These are phyloP conservation scores for Podospora australis DNA, from an alignment of 495 filamentous ascomycete species.

Conservation along the genomic window DNA sequence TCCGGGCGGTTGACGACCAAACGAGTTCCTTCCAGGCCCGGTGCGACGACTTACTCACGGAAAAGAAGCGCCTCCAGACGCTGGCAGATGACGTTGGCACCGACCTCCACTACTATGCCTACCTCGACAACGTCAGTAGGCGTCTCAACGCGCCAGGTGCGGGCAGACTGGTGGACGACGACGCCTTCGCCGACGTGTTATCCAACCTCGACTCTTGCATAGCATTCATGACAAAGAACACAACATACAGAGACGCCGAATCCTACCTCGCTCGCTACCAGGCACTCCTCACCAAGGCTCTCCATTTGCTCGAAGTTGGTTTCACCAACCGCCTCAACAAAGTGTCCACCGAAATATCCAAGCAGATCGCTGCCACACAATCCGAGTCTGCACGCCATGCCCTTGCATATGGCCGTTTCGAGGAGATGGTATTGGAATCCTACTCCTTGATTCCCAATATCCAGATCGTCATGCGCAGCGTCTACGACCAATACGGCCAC, in stretches of 20 bases:
- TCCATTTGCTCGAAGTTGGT: slow-evolving; percentile 47
- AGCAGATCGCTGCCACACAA: slow-evolving; percentile 39
- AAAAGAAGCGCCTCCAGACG: slow-evolving; percentile 67
- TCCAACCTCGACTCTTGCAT: slow-evolving; percentile 80
- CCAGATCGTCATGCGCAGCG: slow-evolving; percentile 42
- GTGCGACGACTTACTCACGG: slow-evolving; percentile 75
- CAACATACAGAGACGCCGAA: slow-evolving; percentile 76
- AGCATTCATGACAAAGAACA: slow-evolving; percentile 80
- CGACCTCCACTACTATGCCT: slow-evolving; percentile 85
- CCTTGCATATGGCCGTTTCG: slow-evolving; percentile 45
- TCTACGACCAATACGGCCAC: slow-evolving; percentile 56
- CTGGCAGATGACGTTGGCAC: slow-evolving; percentile 76
- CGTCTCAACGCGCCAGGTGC: slow-evolving; percentile 88
- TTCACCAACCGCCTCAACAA: slow-evolving; percentile 41
- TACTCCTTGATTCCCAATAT: slow-evolving; percentile 41
- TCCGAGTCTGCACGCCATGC: slow-evolving; percentile 46
- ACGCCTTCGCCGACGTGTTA: slow-evolving; percentile 80
- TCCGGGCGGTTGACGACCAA: slow-evolving; percentile 78
- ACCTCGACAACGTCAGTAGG: slow-evolving; percentile 83
- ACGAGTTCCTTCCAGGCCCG: slow-evolving; percentile 86
- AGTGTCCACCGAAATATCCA: slow-evolving; percentile 38
- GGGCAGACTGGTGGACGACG: slow-evolving; percentile 69
- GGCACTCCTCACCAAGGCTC: slow-evolving; percentile 59
- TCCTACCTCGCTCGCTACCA: slow-evolving; percentile 86
- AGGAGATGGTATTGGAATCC: slow-evolving; percentile 40